A percentile compares a stretch with the other conserved stretches of the same genome.
Evolutionary conservation across 345 rosid genomes (phyloP).

Genomic region (Eucalyptus polyanthemos): DNA sequence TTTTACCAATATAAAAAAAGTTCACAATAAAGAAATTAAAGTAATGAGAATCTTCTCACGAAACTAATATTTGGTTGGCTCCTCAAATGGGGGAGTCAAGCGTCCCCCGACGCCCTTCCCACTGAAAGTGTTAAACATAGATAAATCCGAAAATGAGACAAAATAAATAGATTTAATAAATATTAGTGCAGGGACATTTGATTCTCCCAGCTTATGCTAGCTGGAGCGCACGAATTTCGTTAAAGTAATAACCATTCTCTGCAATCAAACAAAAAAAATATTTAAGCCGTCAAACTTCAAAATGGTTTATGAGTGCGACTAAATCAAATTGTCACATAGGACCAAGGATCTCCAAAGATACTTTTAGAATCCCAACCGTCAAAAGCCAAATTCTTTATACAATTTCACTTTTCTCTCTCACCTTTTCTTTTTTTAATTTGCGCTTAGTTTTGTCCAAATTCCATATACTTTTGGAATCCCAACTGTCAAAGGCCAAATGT

Average conservation of each 20-base stretch:
- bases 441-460: background rate
- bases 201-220: background rate
- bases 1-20: background rate
- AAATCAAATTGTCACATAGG: background rate
- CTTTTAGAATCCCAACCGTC: background rate
- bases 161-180: too few species aligned
- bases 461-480: background rate
- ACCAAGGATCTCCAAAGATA: background rate
- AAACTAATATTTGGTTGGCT: background rate
- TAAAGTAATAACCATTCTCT: background rate
- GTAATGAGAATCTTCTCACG: background rate
- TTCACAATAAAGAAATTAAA: background rate
- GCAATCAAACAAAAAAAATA: too few species aligned
- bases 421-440: background rate
- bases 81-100: background rate
- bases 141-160: background rate
- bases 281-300: background rate
- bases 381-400: background rate
- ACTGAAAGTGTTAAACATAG: background rate
- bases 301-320: background rate
- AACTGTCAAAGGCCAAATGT: too few species aligned
- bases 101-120: background rate
- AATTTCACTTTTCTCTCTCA: background rate
- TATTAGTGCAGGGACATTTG: background rate
- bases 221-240: background rate